Base-by-base conservation (phyloP, 352 stramenopile genomes). In the Achlya hypogyna region DNA sequence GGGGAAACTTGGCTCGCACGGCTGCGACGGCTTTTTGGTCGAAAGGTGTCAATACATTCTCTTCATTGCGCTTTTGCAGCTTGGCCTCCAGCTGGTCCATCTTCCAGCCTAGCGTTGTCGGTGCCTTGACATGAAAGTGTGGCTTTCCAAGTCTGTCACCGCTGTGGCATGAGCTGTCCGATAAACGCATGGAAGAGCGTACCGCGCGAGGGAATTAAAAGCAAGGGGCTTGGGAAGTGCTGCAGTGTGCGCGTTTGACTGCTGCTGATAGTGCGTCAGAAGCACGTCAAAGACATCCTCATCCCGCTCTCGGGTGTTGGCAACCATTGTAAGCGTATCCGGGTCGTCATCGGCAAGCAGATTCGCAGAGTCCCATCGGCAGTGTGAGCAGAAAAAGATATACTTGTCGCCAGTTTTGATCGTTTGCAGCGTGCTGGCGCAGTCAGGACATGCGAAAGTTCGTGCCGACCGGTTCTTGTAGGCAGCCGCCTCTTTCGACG, bases 391-490 rank as follows among this genome's bases (percentile, higher is more conserved):
- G 20, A 88, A 73, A 65, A 95, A 91, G 63, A 91, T 92, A 58
- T 81, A 93, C 47, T 80, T 77, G 45, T 79, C 74, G 29, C 88
- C 78, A 65, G 88, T 72, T 40, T 90, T 86, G 18, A 79, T 79
- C 28, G 84, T 92, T n/a, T 80, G 84, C 29, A 95, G 75, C 58
- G 78, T 71, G 18, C 47, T 86, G 47, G 71, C 75, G 64, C 87
- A 95, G 25, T 73, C 64, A 23, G 80, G 76, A 72, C 87, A 95
- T 63, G 74, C 82, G 69, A 95, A 94, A 76, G 79, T 89, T 43
- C 85, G 82, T 29, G 81, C 89, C 52, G 84, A 93, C 65, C 87
- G 84, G 72, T 94, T 93, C 81, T 94, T 86, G 74, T 92, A 94
- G 73, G 87, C 77, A 56, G 72, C 82, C 23, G 87, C 87, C 63